Base-by-base conservation (phyloP, 495 filamentous ascomycete species). In the Penicillium taxi region DNA sequence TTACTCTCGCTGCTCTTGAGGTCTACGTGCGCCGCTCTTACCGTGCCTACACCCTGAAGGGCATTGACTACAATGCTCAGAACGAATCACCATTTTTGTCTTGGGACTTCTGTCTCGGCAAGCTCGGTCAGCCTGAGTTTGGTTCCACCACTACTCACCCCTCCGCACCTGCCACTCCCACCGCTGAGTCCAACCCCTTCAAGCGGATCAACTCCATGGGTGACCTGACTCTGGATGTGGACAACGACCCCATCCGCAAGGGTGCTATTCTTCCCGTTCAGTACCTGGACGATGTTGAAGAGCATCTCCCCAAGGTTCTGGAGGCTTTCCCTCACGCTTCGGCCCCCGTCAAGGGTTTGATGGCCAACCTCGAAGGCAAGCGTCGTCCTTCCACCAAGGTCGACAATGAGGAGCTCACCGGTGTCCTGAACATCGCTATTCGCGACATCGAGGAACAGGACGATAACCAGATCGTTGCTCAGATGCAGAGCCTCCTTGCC, bases 11-110 rank as follows among this genome's bases (percentile, higher is more conserved):
- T 33, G 85, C 93, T 27, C 73, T 96, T 18, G 93, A 98, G 54
- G 88, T 96, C 21, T 98, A 98, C 56, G 80, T 93, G 40, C 91
- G 91, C 44, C 86, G 91, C 38, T 91, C 91, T 7, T 98, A 98
- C 64, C 84, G 90, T 69, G 91, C 91, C 2, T 98, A 98, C 56
- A 76, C 81, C 39, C 63, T 98, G 19, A 85, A 94, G 72, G 71
- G 75, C 35, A 79, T 96, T 38, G 74, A 94, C 34, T 98, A 98
- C 64, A 80, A 86, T 53, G 76, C 75, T 32, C 74, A 86, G 35
- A 60, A 62, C 2, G 91, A 96, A 37, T 70, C 78, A 15, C 90
- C 93, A 9, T 84, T 78, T 44, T 67, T 96, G 14, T 83, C 87
- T 6, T 98, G 93, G 93, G 90, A 98, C 61, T 98, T 98, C 59